phyloP scores from a whole-genome alignment of 1,284 basidiomycete genomes.

The Butyriboletus appendiculatus region DNA sequence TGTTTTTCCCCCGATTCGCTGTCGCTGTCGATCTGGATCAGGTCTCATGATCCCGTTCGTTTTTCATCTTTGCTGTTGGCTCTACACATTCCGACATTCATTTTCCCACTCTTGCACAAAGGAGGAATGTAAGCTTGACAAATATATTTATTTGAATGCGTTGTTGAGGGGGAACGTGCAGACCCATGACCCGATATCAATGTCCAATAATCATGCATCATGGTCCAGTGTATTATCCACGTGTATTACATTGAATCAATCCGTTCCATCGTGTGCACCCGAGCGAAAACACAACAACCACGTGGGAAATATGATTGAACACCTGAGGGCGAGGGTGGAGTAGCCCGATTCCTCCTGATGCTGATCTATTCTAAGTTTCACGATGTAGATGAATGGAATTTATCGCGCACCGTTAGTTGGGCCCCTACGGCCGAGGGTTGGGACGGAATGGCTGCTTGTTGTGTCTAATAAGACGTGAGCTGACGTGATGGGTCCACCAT shows the following conservation, averaged over 20 bases:
- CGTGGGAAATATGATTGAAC: not conserved
- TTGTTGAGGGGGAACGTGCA: not conserved
- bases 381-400: not conserved
- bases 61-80: not conserved
- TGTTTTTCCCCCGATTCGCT: not conserved
- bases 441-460: not conserved
- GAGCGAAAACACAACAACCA: not conserved
- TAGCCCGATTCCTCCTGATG: not conserved
- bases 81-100: not conserved
- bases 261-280: not conserved
- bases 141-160: not conserved
- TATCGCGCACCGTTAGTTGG: not conserved
- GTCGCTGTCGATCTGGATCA: not conserved
- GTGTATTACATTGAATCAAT: not conserved
- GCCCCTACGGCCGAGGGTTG: too few species aligned
- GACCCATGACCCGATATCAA: not conserved
- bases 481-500: not conserved
- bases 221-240: too few species aligned
- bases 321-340: too few species aligned
- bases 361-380: not conserved
- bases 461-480: not conserved
- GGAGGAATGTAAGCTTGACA: conserved; percentile 11
- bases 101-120: not conserved
- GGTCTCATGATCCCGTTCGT: not conserved
- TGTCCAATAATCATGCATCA: too few species aligned